Conservation (phyloP, 768 basidiomycete species). For the Termitomyces sp. region DNA sequence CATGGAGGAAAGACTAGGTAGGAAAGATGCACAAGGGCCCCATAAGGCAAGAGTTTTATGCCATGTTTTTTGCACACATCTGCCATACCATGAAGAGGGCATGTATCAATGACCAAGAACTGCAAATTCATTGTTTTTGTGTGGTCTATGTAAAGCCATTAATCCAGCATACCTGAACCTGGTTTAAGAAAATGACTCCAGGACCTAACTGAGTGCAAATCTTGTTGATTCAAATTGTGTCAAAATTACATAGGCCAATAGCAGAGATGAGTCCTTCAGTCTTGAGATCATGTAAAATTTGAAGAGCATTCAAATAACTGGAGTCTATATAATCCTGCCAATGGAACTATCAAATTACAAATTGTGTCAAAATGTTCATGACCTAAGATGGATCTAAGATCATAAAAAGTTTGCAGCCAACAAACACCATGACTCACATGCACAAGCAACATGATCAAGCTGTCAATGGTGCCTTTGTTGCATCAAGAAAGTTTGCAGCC, state of each 20-base stretch:
- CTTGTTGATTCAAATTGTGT: slow-evolving; percentile 65
- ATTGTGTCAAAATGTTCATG: not conserved
- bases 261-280: slow-evolving; percentile 52
- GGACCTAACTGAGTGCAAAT: slow-evolving; percentile 72
- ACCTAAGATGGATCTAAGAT: not conserved
- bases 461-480: too few relatives aligned
- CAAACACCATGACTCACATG: too few relatives aligned
- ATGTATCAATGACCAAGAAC: slow-evolving; percentile 86
- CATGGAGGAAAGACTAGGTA: too few relatives aligned
- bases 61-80: too few relatives aligned
- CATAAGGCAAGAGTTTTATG: too few relatives aligned
- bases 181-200: slow-evolving; percentile 72
- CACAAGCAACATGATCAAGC: too few relatives aligned
- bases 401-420: too few relatives aligned
- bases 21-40: too few relatives aligned
- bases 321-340: slow-evolving; percentile 66
- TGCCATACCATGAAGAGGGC: too few relatives aligned
- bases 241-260: slow-evolving; percentile 80
- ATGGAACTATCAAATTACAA: slow-evolving; percentile 48
- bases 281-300: slow-evolving; percentile 55
- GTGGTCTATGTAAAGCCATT: not conserved
- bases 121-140: slow-evolving; percentile 18
- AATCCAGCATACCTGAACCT: slow-evolving; percentile 57
- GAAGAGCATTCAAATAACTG: slow-evolving; percentile 36
- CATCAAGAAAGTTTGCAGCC: too few relatives aligned